Base-by-base conservation (phyloP, 129 eudicot genomes). In the Flaveria robusta region DNA sequence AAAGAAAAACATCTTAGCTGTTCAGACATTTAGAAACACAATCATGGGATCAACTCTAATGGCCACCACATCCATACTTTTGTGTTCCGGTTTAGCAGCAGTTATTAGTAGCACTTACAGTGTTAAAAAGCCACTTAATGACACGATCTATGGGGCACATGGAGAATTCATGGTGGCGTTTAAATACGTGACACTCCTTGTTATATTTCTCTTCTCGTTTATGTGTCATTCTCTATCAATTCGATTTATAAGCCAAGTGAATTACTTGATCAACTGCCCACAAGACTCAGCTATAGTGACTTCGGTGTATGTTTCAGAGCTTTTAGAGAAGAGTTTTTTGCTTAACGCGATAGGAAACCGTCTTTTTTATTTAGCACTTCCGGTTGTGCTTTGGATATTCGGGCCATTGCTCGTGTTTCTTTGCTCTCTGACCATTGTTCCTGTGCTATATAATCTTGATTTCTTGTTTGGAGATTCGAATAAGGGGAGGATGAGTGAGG, bases 1-100 rank as follows among this genome's bases (percentile, higher is more conserved):
- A 1, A 92, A 92, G 92, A 92, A 92, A 76, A 89, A 89, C 78
- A 88, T 90, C 24, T 54, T 92, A 62, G 96, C 96, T 0, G 96
- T 92, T 39, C 98, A 92, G 63, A 92, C 98, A 16, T 71, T 92
- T 0, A 76, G 98, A 29, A 92, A 92, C 86, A 79, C 90, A 11
- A 92, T 92, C 59, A 92, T 92, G 98, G 98, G 92, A 71, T 79
- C 96, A 81, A 92, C 98, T 10, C 67, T 92, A 41, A 86, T 92
- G 95, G 98, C 98, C 58, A 90, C 98, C 7, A 92, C 96, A 16
- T 90, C 98, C 0, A 90, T 92, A 78, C 88, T 90, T 47, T 86
- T 92, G 20, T 85, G 92, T 75, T 86, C 81, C 0, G 96, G 91
- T 56, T 66, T 92, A 15, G 98, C 98, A 2, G 98, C 96, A 2